Percentiles rank a stretch among this genome's conserved stretches.
Evolutionary conservation across 2,329 filamentous ascomycete species (phyloP).

Genomic region (Colletotrichum sansevieriae): DNA sequence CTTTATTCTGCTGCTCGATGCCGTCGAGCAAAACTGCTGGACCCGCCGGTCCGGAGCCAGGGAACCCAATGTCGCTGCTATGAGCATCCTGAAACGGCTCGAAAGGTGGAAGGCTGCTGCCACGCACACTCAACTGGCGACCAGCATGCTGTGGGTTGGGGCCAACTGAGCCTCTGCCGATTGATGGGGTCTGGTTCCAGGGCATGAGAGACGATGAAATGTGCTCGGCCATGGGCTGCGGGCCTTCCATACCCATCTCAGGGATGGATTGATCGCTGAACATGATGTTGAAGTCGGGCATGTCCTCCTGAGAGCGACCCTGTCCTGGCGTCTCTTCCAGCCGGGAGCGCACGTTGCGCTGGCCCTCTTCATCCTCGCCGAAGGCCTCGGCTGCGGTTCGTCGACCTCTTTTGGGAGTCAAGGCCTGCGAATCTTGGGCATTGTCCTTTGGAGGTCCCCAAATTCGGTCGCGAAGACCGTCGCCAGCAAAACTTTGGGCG

Average conservation of each 20-base stretch:
- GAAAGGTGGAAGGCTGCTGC: conserved; percentile 56
- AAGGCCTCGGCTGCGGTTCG: conserved; percentile 61
- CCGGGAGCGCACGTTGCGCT: conserved; percentile 55
- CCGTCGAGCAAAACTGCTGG: conserved; percentile 31
- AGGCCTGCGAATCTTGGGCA: conserved; percentile 8
- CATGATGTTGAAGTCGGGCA: conserved; percentile 46
- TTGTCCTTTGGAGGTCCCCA: conserved; percentile 50
- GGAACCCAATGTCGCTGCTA: conserved; percentile 45
- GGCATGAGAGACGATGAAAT: conserved; percentile 66
- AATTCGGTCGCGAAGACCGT: conserved; percentile 54
- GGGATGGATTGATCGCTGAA: conserved; percentile 59
- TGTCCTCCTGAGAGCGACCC: conserved; percentile 39
- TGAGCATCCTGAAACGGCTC: conserved; percentile 61
- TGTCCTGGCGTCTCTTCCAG: conserved; percentile 44
- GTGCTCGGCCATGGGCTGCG: conserved; percentile 75
- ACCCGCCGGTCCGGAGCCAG: conserved; percentile 46
- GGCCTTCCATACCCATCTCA: conserved; percentile 79
- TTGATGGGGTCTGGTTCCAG: conserved; percentile 59
- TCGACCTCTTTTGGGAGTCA: conserved; percentile 50
- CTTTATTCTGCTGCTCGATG: conserved; percentile 39
- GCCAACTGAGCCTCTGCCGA: conserved; percentile 30
- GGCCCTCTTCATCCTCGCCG: conserved; percentile 49
- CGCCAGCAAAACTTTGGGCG: conserved; percentile 60
- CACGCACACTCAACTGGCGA: conserved; percentile 53
- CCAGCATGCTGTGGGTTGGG: conserved; percentile 31